Conservation (phyloP, 2,329 filamentous ascomycete genomes). For the Venturia oleaginea region DNA sequence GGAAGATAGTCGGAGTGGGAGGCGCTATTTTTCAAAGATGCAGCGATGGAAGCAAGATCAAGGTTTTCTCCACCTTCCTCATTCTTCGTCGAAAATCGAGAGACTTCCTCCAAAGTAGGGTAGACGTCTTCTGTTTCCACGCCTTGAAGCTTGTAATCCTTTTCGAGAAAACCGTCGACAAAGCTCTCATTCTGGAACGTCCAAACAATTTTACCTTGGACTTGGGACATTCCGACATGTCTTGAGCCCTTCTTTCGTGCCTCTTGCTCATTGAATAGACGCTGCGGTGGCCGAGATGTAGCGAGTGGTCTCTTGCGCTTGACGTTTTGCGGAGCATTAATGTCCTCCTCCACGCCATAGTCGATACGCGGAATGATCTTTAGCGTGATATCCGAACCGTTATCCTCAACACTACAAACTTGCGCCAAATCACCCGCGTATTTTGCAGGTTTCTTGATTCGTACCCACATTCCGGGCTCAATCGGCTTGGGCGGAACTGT, state of each 20-base stretch:
- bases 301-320: constrained; percentile 68
- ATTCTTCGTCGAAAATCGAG: constrained; percentile 73
- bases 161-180: constrained; percentile 84
- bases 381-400: constrained; percentile 79
- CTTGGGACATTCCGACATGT: constrained; percentile 26
- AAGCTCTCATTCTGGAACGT: constrained; percentile 84
- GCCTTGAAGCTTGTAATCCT: constrained; percentile 83
- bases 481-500: constrained; percentile 79
- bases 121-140: constrained; percentile 84
- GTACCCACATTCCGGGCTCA: constrained; percentile 84
- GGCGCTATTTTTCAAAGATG: constrained; percentile 77
- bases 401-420: constrained; percentile 85
- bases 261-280: constrained; percentile 86
- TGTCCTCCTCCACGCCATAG: constrained; percentile 81
- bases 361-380: constrained; percentile 84
- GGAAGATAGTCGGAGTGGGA: constrained; percentile 77
- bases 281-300: constrained; percentile 66
- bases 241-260: constrained; percentile 78
- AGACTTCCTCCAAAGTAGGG: constrained; percentile 88
- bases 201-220: constrained; percentile 47
- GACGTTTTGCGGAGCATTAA: constrained; percentile 35
- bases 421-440: constrained; percentile 87
- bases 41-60: constrained; percentile 81
- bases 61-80: constrained; percentile 92
- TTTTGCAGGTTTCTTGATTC: constrained; percentile 68